Base-by-base conservation (phyloP, 345 rosid genomes). In the Boechera retrofracta region DNA sequence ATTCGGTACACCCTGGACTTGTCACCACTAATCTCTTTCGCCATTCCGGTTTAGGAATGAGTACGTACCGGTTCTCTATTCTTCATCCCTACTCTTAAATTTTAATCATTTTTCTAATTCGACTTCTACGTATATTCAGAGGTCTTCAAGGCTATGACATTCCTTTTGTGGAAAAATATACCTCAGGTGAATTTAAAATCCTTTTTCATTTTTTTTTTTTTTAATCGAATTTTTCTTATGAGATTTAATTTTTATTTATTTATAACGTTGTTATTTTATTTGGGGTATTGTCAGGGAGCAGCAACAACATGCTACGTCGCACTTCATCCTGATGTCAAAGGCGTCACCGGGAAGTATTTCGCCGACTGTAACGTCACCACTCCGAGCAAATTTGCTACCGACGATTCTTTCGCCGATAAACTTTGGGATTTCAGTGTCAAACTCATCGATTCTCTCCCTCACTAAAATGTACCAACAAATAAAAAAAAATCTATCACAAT, bases 281-380 rank as follows among this genome's bases (percentile, higher is more conserved):
- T 85, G 91, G 91, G 66, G 86, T 85, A 31, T 71, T 54, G 15
- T n/a, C 26, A 94, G 96, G 98, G 99, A 59, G 99, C 99, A 42
- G 96, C 96, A 29, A 92, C 99, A 28, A 86, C 94, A 29, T 94
- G 98, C 85, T 90, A 90, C 70, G 93, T 80, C 0, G 98, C 98
- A 3, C 89, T 92, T 7, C 96, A 92, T 79, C 98, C 94, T 15
- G 76, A 42, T 4, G 21, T 94, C 69, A 83, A 82, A 82, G 92
- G 89, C 0, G 92, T 84, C 13, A 86, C 80, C 1, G 96, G 98
- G 12, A 90, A 90, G 41, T 94, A 94, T 79, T 92, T 80, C 67
- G 76, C 44, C 4, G 97, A 94, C 61, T 94, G 96, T 82, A 92
- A 94, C 24, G 84, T 85, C 73, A 7, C 45, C 44, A 47, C 68